phyloP scores from a whole-genome alignment of 2,329 filamentous ascomycete species.

The Hymenotorrendiella dingleyae region DNA sequence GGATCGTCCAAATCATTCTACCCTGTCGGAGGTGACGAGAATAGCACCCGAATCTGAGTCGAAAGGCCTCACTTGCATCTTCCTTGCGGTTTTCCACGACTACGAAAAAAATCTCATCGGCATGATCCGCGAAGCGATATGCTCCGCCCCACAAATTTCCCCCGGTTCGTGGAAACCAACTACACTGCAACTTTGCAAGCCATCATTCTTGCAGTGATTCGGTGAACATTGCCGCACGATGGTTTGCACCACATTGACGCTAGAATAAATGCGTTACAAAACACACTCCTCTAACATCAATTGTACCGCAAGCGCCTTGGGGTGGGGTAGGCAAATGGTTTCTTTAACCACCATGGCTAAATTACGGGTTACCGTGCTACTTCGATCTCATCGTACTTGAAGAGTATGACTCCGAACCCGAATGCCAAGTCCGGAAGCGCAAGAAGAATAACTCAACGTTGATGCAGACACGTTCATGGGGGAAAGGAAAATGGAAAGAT shows the following conservation, averaged over 20 bases:
- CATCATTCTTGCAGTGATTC: too few relatives aligned
- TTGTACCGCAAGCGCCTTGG: too few relatives aligned
- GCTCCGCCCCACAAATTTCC: too few relatives aligned
- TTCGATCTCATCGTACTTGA: slow-evolving; percentile 10
- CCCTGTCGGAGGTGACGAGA: slow-evolving; percentile 2
- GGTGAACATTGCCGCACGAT: too few relatives aligned
- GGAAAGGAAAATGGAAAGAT: slow-evolving; percentile 10
- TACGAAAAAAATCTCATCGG: slow-evolving; percentile 9
- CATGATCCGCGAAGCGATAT: too few relatives aligned
- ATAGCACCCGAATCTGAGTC: slow-evolving; percentile 6
- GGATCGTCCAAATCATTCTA: too few relatives aligned
- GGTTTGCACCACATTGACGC: too few relatives aligned
- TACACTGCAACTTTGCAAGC: too few relatives aligned
- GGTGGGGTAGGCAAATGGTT: slow-evolving; percentile 16
- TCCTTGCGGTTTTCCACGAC: slow-evolving; percentile 6
- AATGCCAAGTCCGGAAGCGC: background rate
- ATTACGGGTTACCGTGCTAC: slow-evolving; percentile 7
- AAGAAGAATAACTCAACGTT: slow-evolving; percentile 9
- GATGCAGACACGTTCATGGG: slow-evolving; percentile 3
- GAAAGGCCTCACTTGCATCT: slow-evolving; percentile 5
- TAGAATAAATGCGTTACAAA: too few relatives aligned
- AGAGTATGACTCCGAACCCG: slow-evolving; percentile 11
- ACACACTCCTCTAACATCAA: too few relatives aligned
- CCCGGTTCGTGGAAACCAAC: too few relatives aligned
- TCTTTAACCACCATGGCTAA: slow-evolving; percentile 10